Evolutionary conservation across 176 grass and related monocot genomes (phyloP), one percentile per base, ranked within the genome.

Genomic region (Areca catechu): DNA sequence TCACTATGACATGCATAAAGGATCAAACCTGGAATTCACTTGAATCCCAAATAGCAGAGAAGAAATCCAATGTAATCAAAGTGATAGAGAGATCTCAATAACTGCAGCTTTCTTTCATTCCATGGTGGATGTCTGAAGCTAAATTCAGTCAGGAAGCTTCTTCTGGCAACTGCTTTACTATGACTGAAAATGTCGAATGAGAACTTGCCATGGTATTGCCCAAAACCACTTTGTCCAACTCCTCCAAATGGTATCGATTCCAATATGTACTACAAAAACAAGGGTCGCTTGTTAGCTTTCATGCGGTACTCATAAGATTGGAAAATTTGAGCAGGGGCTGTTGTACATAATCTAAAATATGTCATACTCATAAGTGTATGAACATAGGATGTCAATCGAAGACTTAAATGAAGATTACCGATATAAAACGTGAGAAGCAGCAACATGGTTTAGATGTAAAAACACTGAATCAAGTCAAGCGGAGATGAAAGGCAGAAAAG

Each of bases 171-270:
- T 16, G 93, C 49, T 76, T 98, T 98, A 78, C 37, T 83, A 61
- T 98, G 87, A 59, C 84, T 89, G 88, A 98, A 98, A 72, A 91
- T 67, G 34, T 92, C 81, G 66, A 92, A 92, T 7, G 93, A 92
- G 78, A 80, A 81, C 87, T 83, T 92, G 70, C 88, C 93, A 58
- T 98, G 93, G 58, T 98, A 98, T 58, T 83, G 78, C 29, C 93
- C 88, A 23, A 89, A 88, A 2, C 93, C 93, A 76, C 93, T 98
- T 54, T 72, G 57, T 0, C 93, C 93, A 19, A 89, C 77, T 66
- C 93, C 93, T 9, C 87, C 93, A 70, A 98, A 98, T 21, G 93
- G 93, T 19, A 92, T 57, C 47, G 66, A 37, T 25, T 98, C 94
- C 3, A 79, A n/a, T 7, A 71, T 48, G 20, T 80, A 89, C 94